Base-by-base conservation (phyloP, 768 basidiomycete genomes). In the Xerocomellus chrysenteron region DNA sequence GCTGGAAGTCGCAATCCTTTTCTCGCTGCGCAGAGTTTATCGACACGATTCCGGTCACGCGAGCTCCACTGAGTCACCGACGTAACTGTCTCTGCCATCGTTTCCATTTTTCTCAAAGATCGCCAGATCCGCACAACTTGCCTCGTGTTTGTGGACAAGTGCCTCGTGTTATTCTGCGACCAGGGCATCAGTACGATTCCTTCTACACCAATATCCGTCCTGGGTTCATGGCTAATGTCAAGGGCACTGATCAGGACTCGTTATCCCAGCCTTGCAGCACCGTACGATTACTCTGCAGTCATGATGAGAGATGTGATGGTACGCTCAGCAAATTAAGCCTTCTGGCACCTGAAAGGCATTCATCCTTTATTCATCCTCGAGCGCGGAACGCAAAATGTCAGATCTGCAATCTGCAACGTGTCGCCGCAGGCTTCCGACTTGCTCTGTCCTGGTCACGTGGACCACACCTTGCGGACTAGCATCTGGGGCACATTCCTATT, bases 381-480 rank as follows among this genome's bases (percentile, higher is more conserved):
- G 44, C n/a, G 26, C 33, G 54, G 54, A 54, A 52, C 16, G 42
- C 47, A 47, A 42, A 48, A 57, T 17, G 41, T 58, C 42, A 35
- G 48, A 47, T 51, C 17, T 24, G 9, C 43, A 40, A 46, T 40
- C 24, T 65, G 52, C 62, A 71, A 58, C 62, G 64, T 67, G 65
- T 47, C 37, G 35, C 54, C 62, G 70, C 65, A 35, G 54, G 26
- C 50, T 56, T 35, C 67, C 63, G 60, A 46, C 55, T 64, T 71
- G 60, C 60, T 67, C 36, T 71, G 60, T 73, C 40, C 52, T 44
- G 13, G 44, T 58, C 66, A 67, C 65, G 65, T 67, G 65, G 40
- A 12, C 17, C 19, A 43, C 44, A 17, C 28, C 40, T 52, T 52
- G 53, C 37, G 35, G 43, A 37, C 5, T 44, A 40, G 21, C 55